Base-by-base conservation (phyloP, 257 asterid genomes). In the Solanum habrochaites region DNA sequence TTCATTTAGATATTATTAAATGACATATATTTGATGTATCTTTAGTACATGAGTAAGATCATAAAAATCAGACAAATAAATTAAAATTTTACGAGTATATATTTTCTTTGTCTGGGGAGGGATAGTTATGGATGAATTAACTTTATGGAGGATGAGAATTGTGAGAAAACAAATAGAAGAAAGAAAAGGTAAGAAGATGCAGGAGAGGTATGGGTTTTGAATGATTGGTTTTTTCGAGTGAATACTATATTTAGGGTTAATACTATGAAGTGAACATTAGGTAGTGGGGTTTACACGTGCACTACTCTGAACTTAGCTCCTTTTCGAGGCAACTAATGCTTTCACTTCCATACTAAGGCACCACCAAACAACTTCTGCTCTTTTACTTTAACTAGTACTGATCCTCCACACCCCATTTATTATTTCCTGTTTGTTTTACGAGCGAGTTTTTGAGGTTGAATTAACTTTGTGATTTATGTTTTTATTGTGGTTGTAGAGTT, bases 271-370 rank as follows among this genome's bases (percentile, higher is more conserved):
- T 47, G 85, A 42, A 85, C 91, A 84, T 87, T 90, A 92, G 90
- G 70, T 45, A 81, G 70, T 89, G 72, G 86, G 83, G 92, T 13
- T 49, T 86, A 94, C 97, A 95, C 98, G 97, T 93, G 98, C 95
- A 87, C 81, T 88, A 45, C 88, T 86, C 91, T 90, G 86, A 90
- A 91, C 62, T 86, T 89, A 29, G 93, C 89, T 88, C 94, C 69
- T 93, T 93, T 90, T 89, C 92, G 90, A 92, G 91, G 93, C 86
- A 87, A 86, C 87, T 27, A 77, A 77, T 84, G 35, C 83, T 35
- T 58, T 58, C 43, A 47, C 80, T 81, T 81, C 58, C 49, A 86
- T 83, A 60, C 80, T 39, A 84, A 84, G 56, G 16, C 16, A n/a
- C 43, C 37, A 27, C 78, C 86, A 52, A 27, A 60, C 85, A 27